Base-by-base conservation (phyloP, 768 basidiomycete genomes). In the Leucocoprinus sp. region DNA sequence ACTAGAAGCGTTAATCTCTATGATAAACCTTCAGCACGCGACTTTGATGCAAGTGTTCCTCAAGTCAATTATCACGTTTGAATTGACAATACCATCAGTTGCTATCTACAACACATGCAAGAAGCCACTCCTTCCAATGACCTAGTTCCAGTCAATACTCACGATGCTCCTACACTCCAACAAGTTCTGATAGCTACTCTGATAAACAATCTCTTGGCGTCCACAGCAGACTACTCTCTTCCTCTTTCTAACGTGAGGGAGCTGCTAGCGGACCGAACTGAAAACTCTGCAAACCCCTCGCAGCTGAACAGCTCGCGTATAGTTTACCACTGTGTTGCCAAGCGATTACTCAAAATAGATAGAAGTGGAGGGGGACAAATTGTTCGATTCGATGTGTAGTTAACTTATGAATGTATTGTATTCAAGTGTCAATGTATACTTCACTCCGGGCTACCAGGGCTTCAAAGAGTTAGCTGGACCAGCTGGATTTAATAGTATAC, bases 251-350 rank as follows among this genome's bases (percentile, higher is more conserved):
- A 70, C 54, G 65, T 82, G 12, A 88, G 86, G 60, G 75, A 75
- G 40, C 57, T 69, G 17, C 61, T 89, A 17, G 62, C 69, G 5
- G 54, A 58, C 15, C 77, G 71, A 52, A 67, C 67, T 40, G 69
- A 60, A 55, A 53, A 52, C 34, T 60, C 65, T 8, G 66, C 69
- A 45, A 71, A 74, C 28, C 66, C 76, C 8, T 41, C 46, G 8
- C 46, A 48, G 8, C 22, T 24, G 5, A 41, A 36, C 18, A 41
- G 23, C 18, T 81, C 76, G 7, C 68, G 82, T 33, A 75, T 84
- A 12, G 59, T 89, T 9, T 90, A 86, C 55, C 78, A 70, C 1
- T 87, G 86, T 56, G 83, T 89, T n/a, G 87, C 83, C 12, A 90
- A 89, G 64, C 70, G 83, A 50, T 62, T 90, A 42, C 58, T 90